These are phyloP conservation scores for Colletotrichum sp. DNA, from an alignment of 2,329 filamentous ascomycete genomes.

Conservation along the genomic window DNA sequence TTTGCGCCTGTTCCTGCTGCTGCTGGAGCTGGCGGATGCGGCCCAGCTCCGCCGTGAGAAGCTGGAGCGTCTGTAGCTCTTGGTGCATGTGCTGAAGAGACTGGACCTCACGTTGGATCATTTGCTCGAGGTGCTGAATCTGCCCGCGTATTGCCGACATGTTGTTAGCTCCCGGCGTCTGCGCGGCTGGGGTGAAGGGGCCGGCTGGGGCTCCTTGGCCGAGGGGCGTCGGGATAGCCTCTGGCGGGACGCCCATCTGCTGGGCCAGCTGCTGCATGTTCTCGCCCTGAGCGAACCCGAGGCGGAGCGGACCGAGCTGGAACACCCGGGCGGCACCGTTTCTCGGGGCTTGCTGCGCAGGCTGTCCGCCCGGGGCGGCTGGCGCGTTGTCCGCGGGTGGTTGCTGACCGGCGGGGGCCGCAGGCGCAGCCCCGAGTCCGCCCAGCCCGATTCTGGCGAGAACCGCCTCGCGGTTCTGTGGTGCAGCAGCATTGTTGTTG, in stretches of 20 bases:
- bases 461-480: constrained; percentile 39
- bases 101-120: constrained; percentile 71
- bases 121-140: constrained; percentile 70
- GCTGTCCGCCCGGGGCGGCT: constrained; percentile 18
- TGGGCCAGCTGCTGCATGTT: constrained; percentile 73
- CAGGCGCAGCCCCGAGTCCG: constrained; percentile 15
- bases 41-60: constrained; percentile 70
- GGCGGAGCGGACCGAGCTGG: constrained; percentile 75
- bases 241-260: constrained; percentile 56
- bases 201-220: constrained; percentile 12
- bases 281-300: constrained; percentile 77
- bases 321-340: constrained; percentile 62
- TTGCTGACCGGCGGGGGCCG: constrained; percentile 34
- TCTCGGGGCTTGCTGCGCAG: constrained; percentile 27
- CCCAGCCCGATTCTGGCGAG: constrained; percentile 34
- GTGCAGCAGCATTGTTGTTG: constrained; percentile 34
- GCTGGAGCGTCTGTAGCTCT: constrained; percentile 71
- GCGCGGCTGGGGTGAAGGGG: constrained; percentile 23
- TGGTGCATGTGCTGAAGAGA: constrained; percentile 67
- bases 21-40: constrained; percentile 63
- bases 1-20: constrained; percentile 31
- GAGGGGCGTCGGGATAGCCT: constrained; percentile 21
- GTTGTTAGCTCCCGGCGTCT: constrained; percentile 30
- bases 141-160: constrained; percentile 61
- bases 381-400: constrained; percentile 33